A percentile compares a stretch with the other conserved stretches of the same genome.
These are phyloP conservation scores for Trichophyton schoenleinii DNA, from an alignment of 2,329 filamentous ascomycete genomes.

Conservation along the genomic window DNA sequence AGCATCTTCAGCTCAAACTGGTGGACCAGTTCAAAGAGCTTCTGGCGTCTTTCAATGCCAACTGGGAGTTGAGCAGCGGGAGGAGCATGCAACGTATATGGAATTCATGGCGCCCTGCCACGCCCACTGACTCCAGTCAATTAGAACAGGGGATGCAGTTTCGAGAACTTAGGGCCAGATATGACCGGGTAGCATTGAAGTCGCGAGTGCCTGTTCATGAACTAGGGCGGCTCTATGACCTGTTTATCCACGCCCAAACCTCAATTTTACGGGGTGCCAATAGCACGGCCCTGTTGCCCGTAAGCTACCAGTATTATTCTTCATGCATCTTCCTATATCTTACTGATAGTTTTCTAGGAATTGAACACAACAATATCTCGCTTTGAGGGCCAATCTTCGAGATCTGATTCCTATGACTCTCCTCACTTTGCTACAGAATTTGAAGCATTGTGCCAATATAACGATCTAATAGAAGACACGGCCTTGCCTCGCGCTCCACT, in stretches of 20 bases:
- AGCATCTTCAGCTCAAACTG: slow-evolving; percentile 20
- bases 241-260: slow-evolving; percentile 25
- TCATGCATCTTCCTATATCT: background rate
- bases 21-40: slow-evolving; percentile 19
- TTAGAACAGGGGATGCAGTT: slow-evolving; percentile 25
- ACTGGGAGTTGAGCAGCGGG: slow-evolving; percentile 62
- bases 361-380: slow-evolving; percentile 29
- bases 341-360: slow-evolving; percentile 17
- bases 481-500: slow-evolving; percentile 15
- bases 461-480: slow-evolving; percentile 23
- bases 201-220: slow-evolving; percentile 26
- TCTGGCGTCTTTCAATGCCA: slow-evolving; percentile 50
- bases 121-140: slow-evolving; percentile 29
- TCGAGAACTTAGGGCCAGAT: slow-evolving; percentile 25
- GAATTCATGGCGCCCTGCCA: slow-evolving; percentile 55
- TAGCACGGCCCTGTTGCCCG: slow-evolving; percentile 24
- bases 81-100: slow-evolving; percentile 70
- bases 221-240: slow-evolving; percentile 26
- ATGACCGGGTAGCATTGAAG: slow-evolving; percentile 26
- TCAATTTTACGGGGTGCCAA: slow-evolving; percentile 28
- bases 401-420: slow-evolving; percentile 18
- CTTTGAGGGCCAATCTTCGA: slow-evolving; percentile 22
- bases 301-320: slow-evolving; percentile 10
- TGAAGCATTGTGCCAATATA: slow-evolving; percentile 36
- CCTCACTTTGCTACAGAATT: slow-evolving; percentile 38